A percentile compares a stretch with the other conserved stretches of the same genome.
These are phyloP conservation scores for Rhinocladiella mackenziei DNA, from an alignment of 2,329 filamentous ascomycete genomes.

Conservation along the genomic window DNA sequence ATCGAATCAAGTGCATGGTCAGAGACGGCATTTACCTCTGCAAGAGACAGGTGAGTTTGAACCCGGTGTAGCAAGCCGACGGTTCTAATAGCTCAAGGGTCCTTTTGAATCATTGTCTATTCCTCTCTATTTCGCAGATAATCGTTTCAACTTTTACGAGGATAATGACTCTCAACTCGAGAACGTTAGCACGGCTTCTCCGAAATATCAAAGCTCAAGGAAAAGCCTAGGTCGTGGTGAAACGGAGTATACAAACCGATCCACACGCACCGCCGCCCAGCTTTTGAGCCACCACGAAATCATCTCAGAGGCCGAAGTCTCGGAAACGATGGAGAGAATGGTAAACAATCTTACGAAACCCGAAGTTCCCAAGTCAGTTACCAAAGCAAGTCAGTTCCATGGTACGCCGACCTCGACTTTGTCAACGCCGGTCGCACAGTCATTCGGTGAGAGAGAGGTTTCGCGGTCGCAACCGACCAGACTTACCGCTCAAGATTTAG, in stretches of 20 bases:
- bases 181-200: no score
- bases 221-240: constrained; percentile 41
- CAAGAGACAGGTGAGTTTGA: constrained; percentile 42
- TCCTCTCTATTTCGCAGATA: constrained; percentile 18
- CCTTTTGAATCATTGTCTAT: constrained; percentile 9
- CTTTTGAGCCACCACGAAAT: constrained; percentile 10
- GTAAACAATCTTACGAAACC: constrained; percentile 53
- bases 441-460: constrained; percentile 3
- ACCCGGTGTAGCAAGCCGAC: no score
- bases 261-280: background rate
- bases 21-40: constrained; percentile 58
- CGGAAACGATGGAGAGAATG: constrained; percentile 51
- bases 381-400: background rate
- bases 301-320: constrained; percentile 34
- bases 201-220: background rate
- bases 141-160: constrained; percentile 15
- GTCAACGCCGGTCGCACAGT: constrained; percentile 8
- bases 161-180: background rate
- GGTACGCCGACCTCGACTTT: background rate
- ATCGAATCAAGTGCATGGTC: constrained; percentile 60
- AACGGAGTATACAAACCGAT: constrained; percentile 31
- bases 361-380: constrained; percentile 35
- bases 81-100: constrained; percentile 19
- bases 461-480: constrained; percentile 4
- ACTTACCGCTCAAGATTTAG: constrained; percentile 21